phyloP scores from a whole-genome alignment of 129 eudicot genomes.

The Lactuca saligna region DNA sequence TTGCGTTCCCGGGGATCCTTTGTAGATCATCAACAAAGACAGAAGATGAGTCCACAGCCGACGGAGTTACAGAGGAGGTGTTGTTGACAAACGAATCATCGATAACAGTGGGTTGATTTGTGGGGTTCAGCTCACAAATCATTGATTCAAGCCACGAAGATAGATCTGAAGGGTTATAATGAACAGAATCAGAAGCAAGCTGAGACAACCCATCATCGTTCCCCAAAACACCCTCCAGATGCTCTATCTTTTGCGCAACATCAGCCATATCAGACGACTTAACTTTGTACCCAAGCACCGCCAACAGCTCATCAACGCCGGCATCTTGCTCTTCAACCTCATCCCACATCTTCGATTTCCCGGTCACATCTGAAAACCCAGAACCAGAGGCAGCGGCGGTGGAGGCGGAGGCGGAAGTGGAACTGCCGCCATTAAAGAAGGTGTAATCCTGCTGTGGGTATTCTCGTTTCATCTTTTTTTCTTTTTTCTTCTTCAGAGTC shows the following conservation, averaged over 20 bases:
- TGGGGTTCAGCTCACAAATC: slow-evolving; percentile 52
- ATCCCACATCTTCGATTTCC: slow-evolving; percentile 35
- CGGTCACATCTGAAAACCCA: neutral
- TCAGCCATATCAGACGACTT: slow-evolving; percentile 66
- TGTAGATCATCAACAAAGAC: slow-evolving; percentile 40
- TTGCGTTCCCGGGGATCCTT: slow-evolving; percentile 66
- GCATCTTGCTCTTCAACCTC: slow-evolving; percentile 38
- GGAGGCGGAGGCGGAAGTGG: slow-evolving; percentile 8
- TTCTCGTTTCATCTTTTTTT: slow-evolving; percentile 22
- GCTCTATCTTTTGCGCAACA: slow-evolving; percentile 68
- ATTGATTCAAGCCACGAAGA: slow-evolving; percentile 65
- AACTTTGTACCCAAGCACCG: slow-evolving; percentile 67
- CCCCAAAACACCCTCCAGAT: slow-evolving; percentile 55
- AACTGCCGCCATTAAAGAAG: neutral
- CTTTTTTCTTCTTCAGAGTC: neutral
- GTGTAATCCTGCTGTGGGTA: slow-evolving; percentile 7
- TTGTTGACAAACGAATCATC: slow-evolving; percentile 19
- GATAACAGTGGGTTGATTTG: neutral
- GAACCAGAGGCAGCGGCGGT: neutral
- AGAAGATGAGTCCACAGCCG: slow-evolving; percentile 16
- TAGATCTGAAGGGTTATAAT: slow-evolving; percentile 38
- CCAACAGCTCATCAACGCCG: slow-evolving; percentile 72
- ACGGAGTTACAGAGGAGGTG: slow-evolving; percentile 5
- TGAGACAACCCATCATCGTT: slow-evolving; percentile 54
- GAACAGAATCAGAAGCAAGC: slow-evolving; percentile 57